Percentiles rank a stretch among this genome's conserved stretches.
These are phyloP conservation scores for Conoideocrella luteorostrata DNA, from an alignment of 2,329 filamentous ascomycete species.

Conservation along the genomic window DNA sequence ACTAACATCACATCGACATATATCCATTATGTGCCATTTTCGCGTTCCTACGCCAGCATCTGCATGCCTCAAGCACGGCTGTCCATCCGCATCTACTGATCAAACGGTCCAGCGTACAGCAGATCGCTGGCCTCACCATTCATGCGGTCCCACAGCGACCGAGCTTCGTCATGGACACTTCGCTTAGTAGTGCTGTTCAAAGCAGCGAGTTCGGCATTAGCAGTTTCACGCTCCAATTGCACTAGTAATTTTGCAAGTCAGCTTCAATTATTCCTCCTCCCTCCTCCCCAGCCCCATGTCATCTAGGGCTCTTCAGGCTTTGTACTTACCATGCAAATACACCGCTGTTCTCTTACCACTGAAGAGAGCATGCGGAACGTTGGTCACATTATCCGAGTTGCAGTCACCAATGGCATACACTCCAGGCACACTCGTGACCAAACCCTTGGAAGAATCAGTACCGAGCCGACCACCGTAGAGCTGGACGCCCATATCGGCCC, in stretches of 20 bases:
- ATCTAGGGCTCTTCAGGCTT: too few relatives aligned
- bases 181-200: constrained; percentile 18
- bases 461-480: constrained; percentile 38
- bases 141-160: constrained; percentile 39
- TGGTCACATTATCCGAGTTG: constrained; percentile 53
- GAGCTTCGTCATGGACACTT: constrained; percentile 27
- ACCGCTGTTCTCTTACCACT: constrained; percentile 53
- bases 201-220: constrained; percentile 23
- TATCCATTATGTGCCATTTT: too few relatives aligned
- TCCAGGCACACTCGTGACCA: constrained; percentile 45
- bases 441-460: constrained; percentile 32
- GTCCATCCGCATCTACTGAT: background rate
- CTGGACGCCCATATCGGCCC: constrained; percentile 38
- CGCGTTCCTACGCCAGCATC: too few relatives aligned
- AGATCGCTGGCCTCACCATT: constrained; percentile 37
- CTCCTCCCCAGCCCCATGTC: too few relatives aligned
- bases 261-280: too few relatives aligned
- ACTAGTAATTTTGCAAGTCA: constrained; percentile 20
- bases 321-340: constrained; percentile 45
- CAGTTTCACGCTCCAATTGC: constrained; percentile 34
- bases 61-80: too few relatives aligned
- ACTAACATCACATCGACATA: too few relatives aligned
- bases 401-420: constrained; percentile 55
- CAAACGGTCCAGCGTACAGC: constrained; percentile 33
- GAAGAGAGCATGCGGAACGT: constrained; percentile 55